Conservation (phyloP, 1,139 yeast species). For the Yamadazyma dendronema region DNA sequence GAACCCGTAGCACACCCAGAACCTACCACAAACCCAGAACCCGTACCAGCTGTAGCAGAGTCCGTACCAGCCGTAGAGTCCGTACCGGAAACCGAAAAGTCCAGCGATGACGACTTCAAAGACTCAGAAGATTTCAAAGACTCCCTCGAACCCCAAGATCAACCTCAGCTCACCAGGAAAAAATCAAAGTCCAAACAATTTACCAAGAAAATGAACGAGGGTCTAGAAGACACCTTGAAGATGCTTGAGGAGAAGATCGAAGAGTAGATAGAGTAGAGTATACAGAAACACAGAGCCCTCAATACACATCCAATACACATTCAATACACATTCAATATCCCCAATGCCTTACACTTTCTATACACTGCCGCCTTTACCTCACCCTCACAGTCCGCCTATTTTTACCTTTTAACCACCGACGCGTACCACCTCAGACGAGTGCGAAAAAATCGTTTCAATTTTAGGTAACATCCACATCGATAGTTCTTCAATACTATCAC, state of each 20-base stretch:
- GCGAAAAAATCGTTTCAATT: background rate
- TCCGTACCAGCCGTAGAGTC: background rate
- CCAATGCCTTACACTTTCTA: too few species aligned
- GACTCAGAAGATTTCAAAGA: slow-evolving; percentile 9
- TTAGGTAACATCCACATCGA: too few species aligned
- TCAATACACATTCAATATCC: too few species aligned
- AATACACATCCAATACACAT: background rate
- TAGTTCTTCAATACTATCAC: too few species aligned
- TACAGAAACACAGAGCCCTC: background rate
- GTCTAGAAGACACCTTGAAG: slow-evolving; percentile 37
- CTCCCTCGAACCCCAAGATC: slow-evolving; percentile 1
- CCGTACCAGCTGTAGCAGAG: slow-evolving; percentile 1
- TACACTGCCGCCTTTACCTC: too few species aligned
- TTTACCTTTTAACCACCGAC: too few species aligned
- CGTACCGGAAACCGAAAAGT: background rate
- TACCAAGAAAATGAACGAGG: slow-evolving; percentile 29
- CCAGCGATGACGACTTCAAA: slow-evolving; percentile 15
- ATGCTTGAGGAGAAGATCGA: slow-evolving; percentile 42
- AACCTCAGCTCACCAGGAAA: slow-evolving; percentile 16
- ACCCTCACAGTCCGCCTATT: too few species aligned
- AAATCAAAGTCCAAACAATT: slow-evolving; percentile 28
- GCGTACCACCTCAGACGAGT: background rate
- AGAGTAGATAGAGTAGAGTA: slow-evolving; percentile 7
- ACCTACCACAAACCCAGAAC: slow-evolving; percentile 7
- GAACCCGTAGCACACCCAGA: slow-evolving; percentile 7